phyloP scores from a whole-genome alignment of 371 early-diverging fungal genomes.

The Nosema granulosis region DNA sequence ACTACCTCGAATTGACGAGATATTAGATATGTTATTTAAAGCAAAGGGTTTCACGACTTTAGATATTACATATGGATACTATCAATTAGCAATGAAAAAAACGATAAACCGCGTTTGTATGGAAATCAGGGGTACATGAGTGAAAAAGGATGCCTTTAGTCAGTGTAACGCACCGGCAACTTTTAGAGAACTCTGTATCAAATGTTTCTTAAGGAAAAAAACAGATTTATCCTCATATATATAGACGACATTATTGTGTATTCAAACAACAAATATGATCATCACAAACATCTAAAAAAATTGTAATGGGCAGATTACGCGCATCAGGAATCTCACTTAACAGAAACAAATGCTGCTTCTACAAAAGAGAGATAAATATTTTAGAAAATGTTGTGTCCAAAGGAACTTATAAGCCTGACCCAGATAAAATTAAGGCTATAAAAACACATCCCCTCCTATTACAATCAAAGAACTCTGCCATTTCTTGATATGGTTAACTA shows the following conservation, averaged over 20 bases:
- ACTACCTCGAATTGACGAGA: slow-evolving; percentile 30
- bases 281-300: too few species aligned
- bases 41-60: slow-evolving; percentile 59
- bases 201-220: slow-evolving; percentile 1
- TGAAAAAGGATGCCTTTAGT: slow-evolving; percentile 49
- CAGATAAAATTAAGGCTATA: too few species aligned
- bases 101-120: slow-evolving; percentile 65
- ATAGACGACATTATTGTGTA: slow-evolving; percentile 39
- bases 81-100: slow-evolving; percentile 63
- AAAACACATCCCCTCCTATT: too few species aligned
- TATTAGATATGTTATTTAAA: slow-evolving; percentile 43
- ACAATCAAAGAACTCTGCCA: too few species aligned
- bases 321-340: too few species aligned
- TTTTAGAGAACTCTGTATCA: slow-evolving; percentile 50
- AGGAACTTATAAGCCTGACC: too few species aligned
- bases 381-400: too few species aligned
- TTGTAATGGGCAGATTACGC: too few species aligned
- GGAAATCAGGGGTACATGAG: slow-evolving; percentile 56
- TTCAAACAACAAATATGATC: slow-evolving; percentile 13
- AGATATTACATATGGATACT: slow-evolving; percentile 67
- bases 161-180: slow-evolving; percentile 27
- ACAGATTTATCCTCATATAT: not conserved
- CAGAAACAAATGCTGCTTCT: too few species aligned
- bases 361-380: too few species aligned
- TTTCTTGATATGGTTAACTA: too few species aligned